Evolutionary conservation across 1,139 yeast species (phyloP).

Genomic region (Debaryomyces fabryi): DNA sequence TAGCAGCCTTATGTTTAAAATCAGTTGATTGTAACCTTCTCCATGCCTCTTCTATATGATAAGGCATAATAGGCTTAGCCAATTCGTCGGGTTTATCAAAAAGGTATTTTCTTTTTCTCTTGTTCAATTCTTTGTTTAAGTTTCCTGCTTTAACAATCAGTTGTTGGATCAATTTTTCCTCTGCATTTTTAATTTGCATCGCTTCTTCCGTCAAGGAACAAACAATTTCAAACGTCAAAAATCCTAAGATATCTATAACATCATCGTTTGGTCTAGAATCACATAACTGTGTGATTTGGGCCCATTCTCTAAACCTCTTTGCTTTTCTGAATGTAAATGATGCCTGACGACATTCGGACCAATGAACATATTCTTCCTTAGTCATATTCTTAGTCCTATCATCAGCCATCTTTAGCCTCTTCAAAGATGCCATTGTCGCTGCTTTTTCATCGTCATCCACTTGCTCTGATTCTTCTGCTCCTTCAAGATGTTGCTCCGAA

Average conservation of each 20-base stretch:
- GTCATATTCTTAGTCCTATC: conserved; percentile 94
- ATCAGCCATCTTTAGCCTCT: conserved; percentile 88
- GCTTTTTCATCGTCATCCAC: conserved; percentile 89
- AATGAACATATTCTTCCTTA: conserved; percentile 94
- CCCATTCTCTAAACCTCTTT: conserved; percentile 95
- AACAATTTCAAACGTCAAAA: conserved; percentile 93
- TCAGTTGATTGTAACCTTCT: conserved; percentile 70
- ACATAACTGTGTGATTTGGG: conserved; percentile 79
- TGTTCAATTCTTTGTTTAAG: conserved; percentile 27
- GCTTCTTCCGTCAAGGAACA: conserved; percentile 95
- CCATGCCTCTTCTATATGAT: conserved; percentile 93
- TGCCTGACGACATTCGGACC: conserved; percentile 99
- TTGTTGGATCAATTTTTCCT: conserved; percentile 50
- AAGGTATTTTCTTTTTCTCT: conserved; percentile 57
- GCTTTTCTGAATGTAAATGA: conserved; percentile 93
- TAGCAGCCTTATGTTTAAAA: conserved; percentile 63
- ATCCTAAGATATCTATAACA: conserved; percentile 93
- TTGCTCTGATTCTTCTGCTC: conserved; percentile 76
- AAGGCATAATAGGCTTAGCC: conserved; percentile 77
- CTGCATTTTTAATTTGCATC: conserved; percentile 72
- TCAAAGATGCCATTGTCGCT: conserved; percentile 84
- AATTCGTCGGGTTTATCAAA: conserved; percentile 93
- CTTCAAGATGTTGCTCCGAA: conserved; percentile 81
- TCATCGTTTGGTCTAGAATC: conserved; percentile 95
- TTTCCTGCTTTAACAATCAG: conserved; percentile 24